These are phyloP conservation scores for Ophiostoma ulmi DNA, from an alignment of 2,329 filamentous ascomycete species.

Conservation along the genomic window DNA sequence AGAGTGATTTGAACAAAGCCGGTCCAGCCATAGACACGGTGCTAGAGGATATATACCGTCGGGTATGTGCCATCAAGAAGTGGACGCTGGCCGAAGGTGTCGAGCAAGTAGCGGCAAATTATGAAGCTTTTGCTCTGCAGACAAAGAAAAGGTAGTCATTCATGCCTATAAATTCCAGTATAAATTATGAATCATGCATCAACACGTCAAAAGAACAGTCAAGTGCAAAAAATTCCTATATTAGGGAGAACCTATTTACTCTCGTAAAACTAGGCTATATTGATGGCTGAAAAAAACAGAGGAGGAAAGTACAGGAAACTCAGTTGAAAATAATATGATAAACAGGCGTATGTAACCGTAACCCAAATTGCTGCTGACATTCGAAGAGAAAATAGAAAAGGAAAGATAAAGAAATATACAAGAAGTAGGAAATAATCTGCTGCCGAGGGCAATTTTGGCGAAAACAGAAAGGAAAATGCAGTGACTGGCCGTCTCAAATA, in stretches of 20 bases:
- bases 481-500: neutral
- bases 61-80: slow-evolving; percentile 69
- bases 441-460: neutral
- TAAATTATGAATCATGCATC: neutral
- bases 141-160: neutral
- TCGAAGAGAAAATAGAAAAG: neutral
- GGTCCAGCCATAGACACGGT: slow-evolving; percentile 73
- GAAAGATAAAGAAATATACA: neutral
- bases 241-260: slow-evolving; percentile 2
- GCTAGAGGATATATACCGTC: slow-evolving; percentile 69
- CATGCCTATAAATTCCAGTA: neutral
- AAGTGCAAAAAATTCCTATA: slow-evolving; percentile 1
- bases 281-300: slow-evolving; percentile 7
- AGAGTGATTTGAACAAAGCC: slow-evolving; percentile 84
- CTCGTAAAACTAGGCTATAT: neutral
- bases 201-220: neutral
- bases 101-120: slow-evolving; percentile 64
- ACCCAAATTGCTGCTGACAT: neutral
- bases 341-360: slow-evolving; percentile 1
- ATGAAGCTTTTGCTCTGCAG: slow-evolving; percentile 63
- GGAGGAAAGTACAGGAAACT: neutral
- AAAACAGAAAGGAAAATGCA: neutral
- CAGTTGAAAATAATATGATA: neutral
- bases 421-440: neutral
- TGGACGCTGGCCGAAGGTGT: slow-evolving; percentile 74